These are phyloP conservation scores for Grigorovia yakushimaensis DNA, from an alignment of 805 yeast genomes.

Conservation along the genomic window DNA sequence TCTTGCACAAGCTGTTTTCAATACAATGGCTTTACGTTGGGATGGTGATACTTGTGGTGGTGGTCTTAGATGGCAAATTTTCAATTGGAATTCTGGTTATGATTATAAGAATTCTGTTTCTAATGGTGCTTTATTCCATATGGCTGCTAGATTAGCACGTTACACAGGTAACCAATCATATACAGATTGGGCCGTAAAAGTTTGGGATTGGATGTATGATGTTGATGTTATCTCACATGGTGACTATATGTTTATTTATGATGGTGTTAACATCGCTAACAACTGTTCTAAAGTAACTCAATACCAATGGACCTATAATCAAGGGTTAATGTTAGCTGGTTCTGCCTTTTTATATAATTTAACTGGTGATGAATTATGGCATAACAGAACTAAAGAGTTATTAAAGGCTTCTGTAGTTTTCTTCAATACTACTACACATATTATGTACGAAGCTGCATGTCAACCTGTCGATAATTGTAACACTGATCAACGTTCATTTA, in stretches of 20 bases:
- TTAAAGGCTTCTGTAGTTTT: constrained; percentile 47
- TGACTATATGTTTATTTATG: constrained; percentile 40
- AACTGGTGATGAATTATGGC: constrained; percentile 62
- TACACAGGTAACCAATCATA: constrained; percentile 69
- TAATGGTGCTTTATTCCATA: constrained; percentile 82
- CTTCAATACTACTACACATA: constrained; percentile 36
- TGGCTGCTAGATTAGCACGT: constrained; percentile 80
- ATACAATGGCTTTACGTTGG: constrained; percentile 88
- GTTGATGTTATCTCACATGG: constrained; percentile 36
- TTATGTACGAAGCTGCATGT: constrained; percentile 80
- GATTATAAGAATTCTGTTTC: constrained; percentile 85
- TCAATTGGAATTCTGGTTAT: constrained; percentile 88
- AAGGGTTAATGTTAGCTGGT: constrained; percentile 70
- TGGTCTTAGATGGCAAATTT: constrained; percentile 95
- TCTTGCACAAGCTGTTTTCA: constrained; percentile 81
- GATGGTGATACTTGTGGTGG: constrained; percentile 66
- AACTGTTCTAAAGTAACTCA: constrained; percentile 54
- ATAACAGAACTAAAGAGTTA: constrained; percentile 44
- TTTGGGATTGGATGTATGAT: constrained; percentile 72
- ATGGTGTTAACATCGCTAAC: constrained; percentile 50
- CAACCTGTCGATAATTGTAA: constrained; percentile 57
- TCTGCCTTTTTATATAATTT: constrained; percentile 70
- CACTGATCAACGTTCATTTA: constrained; percentile 86
- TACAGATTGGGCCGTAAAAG: constrained; percentile 60
- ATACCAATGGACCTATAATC: constrained; percentile 80